Evolutionary conservation across 768 basidiomycete genomes (phyloP), one percentile per base, ranked within the genome.

Genomic region (Mycena epipterygia): DNA sequence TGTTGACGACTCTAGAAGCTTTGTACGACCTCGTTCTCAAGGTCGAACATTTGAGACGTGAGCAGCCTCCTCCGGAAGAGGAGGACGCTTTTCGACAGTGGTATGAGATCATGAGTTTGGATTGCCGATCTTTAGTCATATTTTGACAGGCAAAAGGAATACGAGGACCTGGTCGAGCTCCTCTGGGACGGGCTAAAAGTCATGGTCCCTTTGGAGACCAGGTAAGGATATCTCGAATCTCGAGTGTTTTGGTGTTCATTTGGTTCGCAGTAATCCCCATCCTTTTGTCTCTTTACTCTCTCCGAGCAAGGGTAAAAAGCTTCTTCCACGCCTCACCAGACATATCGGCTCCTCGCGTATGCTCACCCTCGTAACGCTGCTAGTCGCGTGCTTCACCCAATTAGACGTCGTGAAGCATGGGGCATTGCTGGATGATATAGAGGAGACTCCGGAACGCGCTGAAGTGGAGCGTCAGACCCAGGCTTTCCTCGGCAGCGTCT

Each of bases 351-450:
- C 89, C 35, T 85, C 92, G 55, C 92, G 93, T 77, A 91, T 95
- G 87, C 88, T 95, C 42, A 96, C 95, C 7, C 84, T 98, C 29
- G 84, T 98, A 46, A 98, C 96, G 1, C 90, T 99, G 29, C 88
- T 99, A 39, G 92, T 98, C 55, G 97, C 97, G 0, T 97, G 95
- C 76, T 99, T 98, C 84, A 90, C 89, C 68, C 96, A 98, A 79
- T 87, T 99, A 64, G 97, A 98, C 78, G 95, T 99, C 21, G 92
- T 99, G 57, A 86, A 87, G 73, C 84, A 94, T 58, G 93, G 96
- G 5, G 89, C 89, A 42, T 70, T 93, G 21, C 88, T 94, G 39
- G 97, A 94, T 78, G 82, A 87, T 1, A 76, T 89, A 0, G 86
- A 93, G 69, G 90, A 93, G 72, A 88, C 88, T 5, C 75, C 82